Percentiles rank a stretch among this genome's conserved stretches.
These are phyloP conservation scores for Rhododendron kiyosumense DNA, from an alignment of 148 eudicot genomes.

Conservation along the genomic window DNA sequence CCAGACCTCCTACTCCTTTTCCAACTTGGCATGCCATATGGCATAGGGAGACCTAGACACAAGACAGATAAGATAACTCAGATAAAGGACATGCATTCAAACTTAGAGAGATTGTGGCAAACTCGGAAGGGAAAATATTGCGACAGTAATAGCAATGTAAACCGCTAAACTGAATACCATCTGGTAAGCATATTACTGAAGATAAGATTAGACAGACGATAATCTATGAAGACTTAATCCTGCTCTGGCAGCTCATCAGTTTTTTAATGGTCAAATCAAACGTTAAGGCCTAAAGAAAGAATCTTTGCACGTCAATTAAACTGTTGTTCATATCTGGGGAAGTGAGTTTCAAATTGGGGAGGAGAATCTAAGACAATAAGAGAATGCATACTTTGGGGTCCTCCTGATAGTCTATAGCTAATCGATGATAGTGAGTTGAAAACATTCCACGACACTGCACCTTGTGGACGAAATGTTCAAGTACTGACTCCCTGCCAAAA, in stretches of 20 bases:
- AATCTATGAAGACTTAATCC: slow-evolving; percentile 1
- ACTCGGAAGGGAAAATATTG: background rate
- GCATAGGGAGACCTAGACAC: slow-evolving; percentile 67
- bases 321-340: background rate
- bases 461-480: slow-evolving; percentile 72
- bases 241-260: background rate
- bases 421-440: slow-evolving; percentile 93
- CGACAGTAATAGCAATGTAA: background rate
- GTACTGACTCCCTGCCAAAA: slow-evolving; percentile 83
- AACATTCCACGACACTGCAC: slow-evolving; percentile 95
- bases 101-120: background rate
- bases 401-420: slow-evolving; percentile 58
- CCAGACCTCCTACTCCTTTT: slow-evolving; percentile 53
- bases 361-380: slow-evolving; percentile 5
- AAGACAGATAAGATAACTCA: background rate
- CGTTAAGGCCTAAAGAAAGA: background rate
- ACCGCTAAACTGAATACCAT: background rate
- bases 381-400: slow-evolving; percentile 49
- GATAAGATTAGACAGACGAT: background rate
- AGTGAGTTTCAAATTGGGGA: background rate
- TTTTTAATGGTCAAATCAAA: background rate
- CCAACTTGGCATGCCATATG: slow-evolving; percentile 98
- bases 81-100: background rate
- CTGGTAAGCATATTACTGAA: background rate
- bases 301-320: background rate